These are phyloP conservation scores for Phytophthora kernoviae DNA, from an alignment of 352 stramenopile species.

Conservation along the genomic window DNA sequence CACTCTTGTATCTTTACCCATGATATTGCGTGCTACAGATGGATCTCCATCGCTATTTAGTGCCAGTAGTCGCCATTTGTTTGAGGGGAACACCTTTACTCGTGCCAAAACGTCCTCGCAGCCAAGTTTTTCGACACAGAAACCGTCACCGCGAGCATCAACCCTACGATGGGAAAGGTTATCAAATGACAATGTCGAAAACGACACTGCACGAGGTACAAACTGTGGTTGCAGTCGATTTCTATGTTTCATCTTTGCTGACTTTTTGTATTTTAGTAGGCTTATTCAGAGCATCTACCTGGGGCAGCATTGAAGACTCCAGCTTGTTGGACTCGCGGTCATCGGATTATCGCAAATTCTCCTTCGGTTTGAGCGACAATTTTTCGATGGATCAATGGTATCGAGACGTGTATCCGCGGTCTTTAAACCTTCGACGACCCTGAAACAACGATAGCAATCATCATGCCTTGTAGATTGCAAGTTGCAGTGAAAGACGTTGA, in stretches of 20 bases:
- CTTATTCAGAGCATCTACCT: background rate
- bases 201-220: slow-evolving; percentile 2
- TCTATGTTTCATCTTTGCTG: background rate
- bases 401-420: slow-evolving; percentile 31
- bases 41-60: slow-evolving; percentile 4
- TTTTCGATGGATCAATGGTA: slow-evolving; percentile 42
- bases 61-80: background rate
- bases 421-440: slow-evolving; percentile 10
- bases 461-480: too few species aligned
- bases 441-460: too few species aligned
- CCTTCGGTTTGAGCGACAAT: slow-evolving; percentile 36
- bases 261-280: background rate
- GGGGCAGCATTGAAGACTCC: background rate
- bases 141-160: slow-evolving; percentile 11
- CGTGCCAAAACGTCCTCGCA: background rate
- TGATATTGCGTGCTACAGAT: background rate
- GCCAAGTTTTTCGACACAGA: background rate
- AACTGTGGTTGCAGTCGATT: background rate
- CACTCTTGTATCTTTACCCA: background rate
- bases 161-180: slow-evolving; percentile 9
- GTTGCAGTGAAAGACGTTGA: background rate
- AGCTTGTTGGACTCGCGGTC: slow-evolving; percentile 6
- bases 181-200: slow-evolving; percentile 7
- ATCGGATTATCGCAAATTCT: slow-evolving; percentile 13
- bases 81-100: slow-evolving; percentile 11